Conservation (phyloP, 495 filamentous ascomycete species). For the Friedmanniomyces simplex region DNA sequence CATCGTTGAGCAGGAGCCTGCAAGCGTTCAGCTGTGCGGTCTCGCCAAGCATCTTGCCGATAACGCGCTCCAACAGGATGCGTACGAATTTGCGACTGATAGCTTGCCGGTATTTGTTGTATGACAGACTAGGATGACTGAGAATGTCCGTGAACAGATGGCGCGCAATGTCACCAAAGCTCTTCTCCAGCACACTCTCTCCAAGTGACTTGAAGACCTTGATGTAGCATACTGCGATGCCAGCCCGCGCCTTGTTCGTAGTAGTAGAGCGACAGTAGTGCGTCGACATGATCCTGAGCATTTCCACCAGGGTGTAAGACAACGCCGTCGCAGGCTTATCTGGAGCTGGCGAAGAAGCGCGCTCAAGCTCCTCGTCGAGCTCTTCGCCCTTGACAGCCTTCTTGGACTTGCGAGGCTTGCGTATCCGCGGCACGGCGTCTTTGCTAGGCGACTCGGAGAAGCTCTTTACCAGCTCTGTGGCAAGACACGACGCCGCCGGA, state of each 20-base stretch:
- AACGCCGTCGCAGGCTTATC: constrained; percentile 61
- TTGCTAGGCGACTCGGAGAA: constrained; percentile 55
- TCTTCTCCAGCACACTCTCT: constrained; percentile 63
- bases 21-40: constrained; percentile 75
- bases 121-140: constrained; percentile 60
- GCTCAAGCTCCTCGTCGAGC: constrained; percentile 64
- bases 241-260: constrained; percentile 68
- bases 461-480: constrained; percentile 64
- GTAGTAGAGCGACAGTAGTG: constrained; percentile 77
- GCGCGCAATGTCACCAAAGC: constrained; percentile 67
- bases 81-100: constrained; percentile 78
- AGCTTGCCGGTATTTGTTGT: constrained; percentile 80
- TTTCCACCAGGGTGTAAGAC: constrained; percentile 63
- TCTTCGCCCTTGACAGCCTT: constrained; percentile 60
- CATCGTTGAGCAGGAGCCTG: constrained; percentile 69
- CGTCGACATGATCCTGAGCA: constrained; percentile 67
- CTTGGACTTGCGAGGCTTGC: constrained; percentile 60
- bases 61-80: constrained; percentile 69
- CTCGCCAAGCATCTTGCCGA: constrained; percentile 80
- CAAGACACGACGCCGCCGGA: constrained; percentile 79
- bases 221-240: constrained; percentile 78
- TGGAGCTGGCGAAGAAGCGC: constrained; percentile 62
- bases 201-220: constrained; percentile 64
- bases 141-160: constrained; percentile 74
- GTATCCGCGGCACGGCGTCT: constrained; percentile 51